These are phyloP conservation scores for Erythrophleum ivorense DNA, from an alignment of 331 rosid genomes.

Conservation along the genomic window DNA sequence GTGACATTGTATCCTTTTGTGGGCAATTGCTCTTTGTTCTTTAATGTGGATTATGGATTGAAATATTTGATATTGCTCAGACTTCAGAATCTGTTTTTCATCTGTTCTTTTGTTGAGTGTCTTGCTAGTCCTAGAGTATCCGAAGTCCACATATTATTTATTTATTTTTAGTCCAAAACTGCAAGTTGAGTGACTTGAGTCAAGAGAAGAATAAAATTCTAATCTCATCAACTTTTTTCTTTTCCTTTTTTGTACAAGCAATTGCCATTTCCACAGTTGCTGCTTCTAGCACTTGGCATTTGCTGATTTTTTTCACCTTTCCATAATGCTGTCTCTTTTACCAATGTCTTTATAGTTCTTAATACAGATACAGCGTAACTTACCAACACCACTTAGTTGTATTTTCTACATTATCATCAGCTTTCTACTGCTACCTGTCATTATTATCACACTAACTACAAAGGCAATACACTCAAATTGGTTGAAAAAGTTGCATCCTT, in stretches of 20 bases:
- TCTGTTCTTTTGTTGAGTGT: conserved; percentile 18
- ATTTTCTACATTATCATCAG: conserved; percentile 19
- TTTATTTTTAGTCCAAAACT: conserved; percentile 1
- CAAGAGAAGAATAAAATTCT: background rate
- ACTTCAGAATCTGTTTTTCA: conserved; percentile 6
- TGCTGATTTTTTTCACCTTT: background rate
- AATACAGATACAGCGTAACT: conserved; percentile 12
- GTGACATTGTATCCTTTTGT: conserved; percentile 1
- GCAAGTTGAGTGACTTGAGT: background rate
- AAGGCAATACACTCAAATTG: conserved; percentile 23
- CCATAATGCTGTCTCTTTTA: background rate
- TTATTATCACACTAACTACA: background rate
- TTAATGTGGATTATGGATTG: conserved; percentile 11
- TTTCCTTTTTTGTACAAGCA: background rate
- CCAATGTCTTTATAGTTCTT: background rate
- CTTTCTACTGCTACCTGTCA: conserved; percentile 1
- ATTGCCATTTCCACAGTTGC: conserved; percentile 1
- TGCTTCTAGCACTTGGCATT: conserved; percentile 3
- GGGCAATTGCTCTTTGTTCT: conserved; percentile 3
- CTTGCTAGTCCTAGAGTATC: conserved; percentile 6
- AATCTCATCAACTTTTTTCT: background rate
- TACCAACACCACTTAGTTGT: background rate
- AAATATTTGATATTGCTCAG: background rate
- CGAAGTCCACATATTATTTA: background rate
- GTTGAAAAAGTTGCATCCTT: conserved; percentile 23